Percentiles rank a stretch among this genome's conserved stretches.
Conservation (phyloP, 192 early-diverging fungal genomes). For the Entomortierella lignicola region DNA sequence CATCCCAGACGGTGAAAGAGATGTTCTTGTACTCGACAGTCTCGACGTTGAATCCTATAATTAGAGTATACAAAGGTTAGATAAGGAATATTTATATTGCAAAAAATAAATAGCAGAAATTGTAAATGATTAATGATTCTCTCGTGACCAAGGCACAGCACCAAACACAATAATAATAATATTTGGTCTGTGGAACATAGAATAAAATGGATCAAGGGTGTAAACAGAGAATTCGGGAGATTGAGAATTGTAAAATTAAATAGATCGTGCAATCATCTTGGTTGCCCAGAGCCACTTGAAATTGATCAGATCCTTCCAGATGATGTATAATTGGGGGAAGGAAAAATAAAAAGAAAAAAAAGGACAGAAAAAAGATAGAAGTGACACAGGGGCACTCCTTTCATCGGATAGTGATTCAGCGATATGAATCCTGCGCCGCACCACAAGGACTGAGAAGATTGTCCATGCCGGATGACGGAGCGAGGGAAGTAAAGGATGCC, state of each 20-base stretch:
- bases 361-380: too few species aligned
- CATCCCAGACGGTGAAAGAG: slow-evolving; percentile 98
- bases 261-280: not conserved
- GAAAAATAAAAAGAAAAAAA: too few species aligned
- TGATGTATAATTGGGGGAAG: slow-evolving; percentile 9
- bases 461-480: not conserved
- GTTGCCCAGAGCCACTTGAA: slow-evolving; percentile 5
- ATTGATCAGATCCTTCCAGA: slow-evolving; percentile 24
- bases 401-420: not conserved
- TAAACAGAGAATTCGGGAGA: too few species aligned
- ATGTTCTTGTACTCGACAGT: slow-evolving; percentile 99
- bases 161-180: slow-evolving; percentile 4
- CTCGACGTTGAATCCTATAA: slow-evolving; percentile 95
- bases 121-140: not conserved
- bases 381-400: slow-evolving; percentile 1
- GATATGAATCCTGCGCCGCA: not conserved
- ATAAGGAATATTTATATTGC: too few species aligned
- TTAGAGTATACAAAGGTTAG: not conserved
- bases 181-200: slow-evolving; percentile 2
- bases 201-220: slow-evolving; percentile 9
- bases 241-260: not conserved
- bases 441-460: not conserved
- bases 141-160: slow-evolving; percentile 9
- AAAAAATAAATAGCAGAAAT: too few species aligned
- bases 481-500: not conserved